Base-by-base conservation (phyloP, 805 yeast genomes). In the Lachancea quebecensis region DNA sequence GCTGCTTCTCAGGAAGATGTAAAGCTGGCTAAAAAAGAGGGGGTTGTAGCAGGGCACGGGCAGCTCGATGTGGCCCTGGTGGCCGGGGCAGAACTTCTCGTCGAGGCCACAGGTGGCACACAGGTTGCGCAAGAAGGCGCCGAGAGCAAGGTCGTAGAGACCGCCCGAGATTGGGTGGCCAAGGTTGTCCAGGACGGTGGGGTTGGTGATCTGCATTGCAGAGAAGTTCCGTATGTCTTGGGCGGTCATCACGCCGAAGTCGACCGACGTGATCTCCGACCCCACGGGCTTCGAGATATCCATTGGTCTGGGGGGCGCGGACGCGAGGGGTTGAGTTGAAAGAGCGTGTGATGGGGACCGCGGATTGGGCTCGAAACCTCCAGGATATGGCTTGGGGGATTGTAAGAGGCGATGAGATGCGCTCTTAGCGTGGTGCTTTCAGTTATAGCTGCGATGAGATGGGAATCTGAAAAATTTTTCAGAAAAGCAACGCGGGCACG, bases 11-110 rank as follows among this genome's bases (percentile, higher is more conserved):
- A 95, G 72, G 57, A 83, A 80, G 49, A 86, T 77, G 71, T 82
- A 93, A 74, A 93, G 72, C 67, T 91, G 97, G 60, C 81, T 79
- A 78, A 95, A 93, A 60, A 95, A 93, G 55, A 93, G 69, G 15
- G 99, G 98, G 63, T 88, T 91, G 72, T 88, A 93, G 37, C 87
- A 95, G 3, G 98, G 95, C 35, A 89, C 82, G 5, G 99, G 99
- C 52, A 93, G 75, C 64, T 91, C 97, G 52, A 93, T 89, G 66
- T 93, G 99, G 50, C 99, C 99, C 66, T 89, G 88, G 66, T 93
- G 99, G 39, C 99, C 99, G 3, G 97, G 97, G 71, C 99, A 93
- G 56, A 79, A 82, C 60, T 84, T 81, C 55, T 91, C 97, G 63
- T 90, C 96, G 50, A 91, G 73, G 15, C 98, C 96, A 77, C 99